Base-by-base conservation (phyloP, 345 rosid genomes). In the Eucalyptus albens region DNA sequence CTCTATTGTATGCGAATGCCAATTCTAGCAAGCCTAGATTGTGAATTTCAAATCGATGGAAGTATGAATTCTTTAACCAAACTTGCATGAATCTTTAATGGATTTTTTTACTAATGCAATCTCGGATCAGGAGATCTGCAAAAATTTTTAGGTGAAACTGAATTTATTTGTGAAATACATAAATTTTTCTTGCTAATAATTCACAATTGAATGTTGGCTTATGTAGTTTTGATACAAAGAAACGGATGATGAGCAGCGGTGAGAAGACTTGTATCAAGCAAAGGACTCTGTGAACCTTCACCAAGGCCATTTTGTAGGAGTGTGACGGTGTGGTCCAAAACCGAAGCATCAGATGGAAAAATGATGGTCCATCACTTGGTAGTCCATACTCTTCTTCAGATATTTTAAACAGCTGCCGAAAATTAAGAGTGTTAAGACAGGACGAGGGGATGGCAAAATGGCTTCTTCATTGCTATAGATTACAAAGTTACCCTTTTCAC, bases 301-400 rank as follows among this genome's bases (percentile, higher is more conserved):
- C 27, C 29, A 21, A 56, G 62, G 24, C 62, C 26, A 24, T 56
- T 24, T 56, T 56, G 62, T 56, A 56, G 62, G 62, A 56, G 60
- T 56, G 62, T 56, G 59, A 53, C 1, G 24, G 59, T 53, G 59
- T 19, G 59, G 59, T 53, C 59, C 22, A 53, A 53, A 53, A 53
- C 59, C 10, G 17, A 53, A 53, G 59, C 59, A 53, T 53, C 59
- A 19, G 24, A 53, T 53, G 59, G 59, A 24, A 17, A 53, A 17
- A 53, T 7, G 59, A 53, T 19, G 24, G 94, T 11, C 90, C 92
- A 49, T 88, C 88, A 10, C 91, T 85, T 13, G 87, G 42, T 24
- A 89, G 51, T 47, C 94, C 94, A 88, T 59, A 91, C 92, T 91
- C 92, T 51, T 92, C 91, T 87, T 91, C 92, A 3, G 90, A 89